Evolutionary conservation across 164 flowering plant species (phyloP).

Genomic region (Sedum album): DNA sequence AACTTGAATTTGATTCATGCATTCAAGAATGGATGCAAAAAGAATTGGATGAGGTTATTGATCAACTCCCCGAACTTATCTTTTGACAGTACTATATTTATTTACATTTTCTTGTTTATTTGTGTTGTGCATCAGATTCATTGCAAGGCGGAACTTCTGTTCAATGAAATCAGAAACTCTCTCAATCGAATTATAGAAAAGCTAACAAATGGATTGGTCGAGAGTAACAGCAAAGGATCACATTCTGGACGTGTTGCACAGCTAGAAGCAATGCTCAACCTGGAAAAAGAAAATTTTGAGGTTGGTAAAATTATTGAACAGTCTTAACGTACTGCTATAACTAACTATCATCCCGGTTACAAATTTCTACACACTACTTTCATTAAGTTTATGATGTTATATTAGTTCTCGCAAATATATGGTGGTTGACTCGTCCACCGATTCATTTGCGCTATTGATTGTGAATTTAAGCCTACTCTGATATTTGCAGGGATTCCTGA

Average conservation of each 20-base stretch:
- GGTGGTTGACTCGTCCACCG: no score
- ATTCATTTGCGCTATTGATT: background rate
- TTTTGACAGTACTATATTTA: background rate
- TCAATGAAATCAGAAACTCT: slow-evolving; percentile 66
- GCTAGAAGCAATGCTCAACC: slow-evolving; percentile 55
- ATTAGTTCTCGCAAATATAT: background rate
- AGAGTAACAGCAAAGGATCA: slow-evolving; percentile 30
- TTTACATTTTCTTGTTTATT: slow-evolving; percentile 13
- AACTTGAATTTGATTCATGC: slow-evolving; percentile 66
- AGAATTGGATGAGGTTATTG: slow-evolving; percentile 66
- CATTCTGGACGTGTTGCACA: slow-evolving; percentile 42
- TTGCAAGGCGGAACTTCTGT: slow-evolving; percentile 45
- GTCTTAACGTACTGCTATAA: background rate
- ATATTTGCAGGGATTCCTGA: slow-evolving; percentile 48
- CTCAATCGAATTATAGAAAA: slow-evolving; percentile 47
- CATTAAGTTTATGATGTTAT: no score
- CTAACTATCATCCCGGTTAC: no score
- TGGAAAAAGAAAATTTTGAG: slow-evolving; percentile 80
- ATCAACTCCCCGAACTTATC: background rate
- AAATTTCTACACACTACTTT: no score
- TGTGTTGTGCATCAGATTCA: slow-evolving; percentile 42
- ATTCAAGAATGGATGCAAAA: slow-evolving; percentile 77
- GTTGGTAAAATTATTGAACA: no score
- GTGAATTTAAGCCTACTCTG: slow-evolving; percentile 8
- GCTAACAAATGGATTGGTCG: slow-evolving; percentile 18